Conservation (phyloP, 2,329 filamentous ascomycete species). For the Nannizziopsis barbatae region DNA sequence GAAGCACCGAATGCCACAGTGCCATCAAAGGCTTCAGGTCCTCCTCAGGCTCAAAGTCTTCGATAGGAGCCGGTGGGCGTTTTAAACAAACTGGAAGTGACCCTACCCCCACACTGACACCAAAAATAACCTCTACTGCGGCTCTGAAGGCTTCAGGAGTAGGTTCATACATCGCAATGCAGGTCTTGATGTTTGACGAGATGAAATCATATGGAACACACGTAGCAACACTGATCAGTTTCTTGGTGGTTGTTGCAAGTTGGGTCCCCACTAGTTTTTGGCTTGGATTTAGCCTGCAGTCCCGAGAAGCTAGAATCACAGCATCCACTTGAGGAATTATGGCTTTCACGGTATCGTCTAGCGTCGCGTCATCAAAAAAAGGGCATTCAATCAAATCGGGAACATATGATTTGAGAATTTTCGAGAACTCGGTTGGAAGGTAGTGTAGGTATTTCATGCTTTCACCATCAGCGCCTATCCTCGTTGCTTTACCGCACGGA, state of each 20-base stretch:
- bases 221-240: constrained; percentile 32
- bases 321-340: constrained; percentile 28
- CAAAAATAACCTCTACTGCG: constrained; percentile 33
- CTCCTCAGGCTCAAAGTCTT: constrained; percentile 5
- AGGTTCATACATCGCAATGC: constrained; percentile 37
- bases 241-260: constrained; percentile 23
- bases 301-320: constrained; percentile 33
- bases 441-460: constrained; percentile 25
- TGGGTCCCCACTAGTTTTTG: constrained; percentile 28
- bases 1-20: constrained; percentile 14
- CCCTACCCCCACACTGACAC: constrained; percentile 22
- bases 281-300: constrained; percentile 29
- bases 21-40: constrained; percentile 6
- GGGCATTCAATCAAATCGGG: constrained; percentile 23
- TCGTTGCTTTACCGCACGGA: constrained; percentile 26
- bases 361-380: constrained; percentile 22
- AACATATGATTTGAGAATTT: constrained; percentile 24
- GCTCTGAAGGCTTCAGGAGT: constrained; percentile 34
- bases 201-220: constrained; percentile 39
- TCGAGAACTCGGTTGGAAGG: constrained; percentile 24
- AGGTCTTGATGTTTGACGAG: constrained; percentile 28
- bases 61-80: constrained; percentile 13
- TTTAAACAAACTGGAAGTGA: constrained; percentile 27
- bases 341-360: constrained; percentile 26
- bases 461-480: constrained; percentile 32